Evolutionary conservation across 2,329 filamentous ascomycete genomes (phyloP), one percentile per base, ranked within the genome.

Genomic region (Nigrospora sphaerica): DNA sequence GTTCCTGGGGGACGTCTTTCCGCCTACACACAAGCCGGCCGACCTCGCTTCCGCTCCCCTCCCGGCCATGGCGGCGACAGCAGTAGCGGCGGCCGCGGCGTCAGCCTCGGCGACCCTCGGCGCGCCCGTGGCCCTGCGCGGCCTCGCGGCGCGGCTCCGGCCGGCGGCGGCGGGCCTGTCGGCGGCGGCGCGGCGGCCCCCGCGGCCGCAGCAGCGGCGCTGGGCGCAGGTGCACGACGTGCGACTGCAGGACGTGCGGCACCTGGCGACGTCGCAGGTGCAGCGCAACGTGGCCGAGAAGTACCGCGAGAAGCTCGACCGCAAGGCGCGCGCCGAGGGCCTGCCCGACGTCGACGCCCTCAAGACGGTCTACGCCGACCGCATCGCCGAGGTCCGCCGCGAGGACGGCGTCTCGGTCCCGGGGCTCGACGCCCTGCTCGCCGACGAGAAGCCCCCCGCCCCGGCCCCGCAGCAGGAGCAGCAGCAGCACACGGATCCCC

Each of bases 161-260:
- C 47, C 61, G 63, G 12, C 44, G 62, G 39, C 64, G 62, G 45
- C 51, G 19, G 4, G 4, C 4, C 7, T 7, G 19, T 28, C 23
- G 19, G 19, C 23, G 23, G 7, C 23, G 23, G 58, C 12, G 54
- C 62, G 28, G 62, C 61, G 51, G 58, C 59, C 45, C 54, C 62
- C 46, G 2, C 32, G 46, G 28, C 14, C n/a, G 23, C 63, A 70
- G 55, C 92, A 96, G 66, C 81, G 85, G 46, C 82, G 91, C 63
- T 95, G 88, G 86, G 92, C 92, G 2, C 88, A 88, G 59, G 90
- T 96, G 31, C 88, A 95, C 66, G 88, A 96, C 66, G 83, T 95
- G 41, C 88, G 91, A 53, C 95, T 92, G 73, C 78, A 37, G 17
- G 42, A 96, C 66, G 83, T 95, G 40, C 88, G 91, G 53, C 95